A percentile compares a stretch with the other conserved stretches of the same genome.
phyloP scores from a whole-genome alignment of 2,329 filamentous ascomycete species.

The Aspergillus sp. region DNA sequence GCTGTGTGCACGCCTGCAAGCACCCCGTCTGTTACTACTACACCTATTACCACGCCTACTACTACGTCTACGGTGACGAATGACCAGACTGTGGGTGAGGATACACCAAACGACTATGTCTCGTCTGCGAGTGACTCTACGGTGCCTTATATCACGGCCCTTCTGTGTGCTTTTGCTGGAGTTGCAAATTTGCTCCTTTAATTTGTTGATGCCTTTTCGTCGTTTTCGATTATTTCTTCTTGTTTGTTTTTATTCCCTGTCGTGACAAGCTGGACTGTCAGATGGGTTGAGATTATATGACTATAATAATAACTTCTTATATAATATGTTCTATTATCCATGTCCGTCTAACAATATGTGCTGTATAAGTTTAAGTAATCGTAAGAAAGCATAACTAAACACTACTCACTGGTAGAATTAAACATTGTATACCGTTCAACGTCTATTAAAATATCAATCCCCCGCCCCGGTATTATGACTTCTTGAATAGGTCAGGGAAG shows the following conservation, averaged over 20 bases:
- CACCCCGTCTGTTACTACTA: no score
- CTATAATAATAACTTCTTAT: constrained; percentile 2
- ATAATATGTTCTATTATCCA: constrained; percentile 1
- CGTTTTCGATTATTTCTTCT: constrained; percentile 6
- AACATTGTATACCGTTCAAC: neutral
- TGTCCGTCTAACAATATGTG: constrained; percentile 1
- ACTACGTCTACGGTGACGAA: neutral
- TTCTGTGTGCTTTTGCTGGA: neutral
- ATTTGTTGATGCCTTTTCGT: neutral
- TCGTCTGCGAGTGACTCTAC: neutral
- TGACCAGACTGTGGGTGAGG: neutral
- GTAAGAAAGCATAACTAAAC: neutral
- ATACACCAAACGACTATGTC: neutral
- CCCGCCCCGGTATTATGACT: neutral
- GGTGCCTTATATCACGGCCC: neutral
- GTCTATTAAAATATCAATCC: neutral
- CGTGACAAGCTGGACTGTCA: neutral
- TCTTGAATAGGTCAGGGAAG: constrained; percentile 85
- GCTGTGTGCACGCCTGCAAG: neutral
- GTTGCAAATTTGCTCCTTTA: neutral
- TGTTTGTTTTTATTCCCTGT: neutral
- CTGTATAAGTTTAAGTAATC: neutral
- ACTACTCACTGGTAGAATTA: neutral
- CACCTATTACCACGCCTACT: no score
- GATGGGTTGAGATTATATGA: neutral